Evolutionary conservation across 2,329 filamentous ascomycete genomes (phyloP).

Genomic region (Colletotrichum sp.): DNA sequence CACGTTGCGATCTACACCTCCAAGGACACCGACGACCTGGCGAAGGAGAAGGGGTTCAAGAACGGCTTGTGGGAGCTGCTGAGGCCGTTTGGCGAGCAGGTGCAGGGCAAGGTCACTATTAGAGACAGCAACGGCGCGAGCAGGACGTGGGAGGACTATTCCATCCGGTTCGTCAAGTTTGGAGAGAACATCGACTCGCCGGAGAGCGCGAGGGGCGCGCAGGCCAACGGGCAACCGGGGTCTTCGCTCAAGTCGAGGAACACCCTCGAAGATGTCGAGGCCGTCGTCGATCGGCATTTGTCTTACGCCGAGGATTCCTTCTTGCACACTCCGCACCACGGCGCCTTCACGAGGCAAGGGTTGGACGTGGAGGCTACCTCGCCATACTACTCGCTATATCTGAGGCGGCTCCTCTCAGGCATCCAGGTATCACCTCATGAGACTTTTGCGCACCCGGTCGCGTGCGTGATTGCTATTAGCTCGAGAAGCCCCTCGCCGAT

Average conservation of each 20-base stretch:
- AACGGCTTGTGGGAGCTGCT: conserved; percentile 85
- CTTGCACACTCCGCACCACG: conserved; percentile 40
- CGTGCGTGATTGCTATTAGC: conserved; percentile 93
- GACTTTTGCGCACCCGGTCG: conserved; percentile 93
- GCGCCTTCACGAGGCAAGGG: conserved; percentile 43
- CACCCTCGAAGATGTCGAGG: conserved; percentile 72
- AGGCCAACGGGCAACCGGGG: conserved; percentile 32
- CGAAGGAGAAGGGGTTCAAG: conserved; percentile 83
- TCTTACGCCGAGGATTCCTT: conserved; percentile 72
- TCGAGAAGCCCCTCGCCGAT: conserved; percentile 85
- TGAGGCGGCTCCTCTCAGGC: conserved; percentile 82
- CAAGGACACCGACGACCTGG: conserved; percentile 80
- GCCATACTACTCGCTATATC: conserved; percentile 84
- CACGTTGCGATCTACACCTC: conserved; percentile 90
- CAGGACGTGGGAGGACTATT: conserved; percentile 86
- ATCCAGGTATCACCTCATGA: conserved; percentile 83
- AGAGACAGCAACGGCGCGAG: conserved; percentile 89
- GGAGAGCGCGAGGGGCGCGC: conserved; percentile 39
- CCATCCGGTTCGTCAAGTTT: conserved; percentile 82
- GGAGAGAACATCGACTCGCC: conserved; percentile 62
- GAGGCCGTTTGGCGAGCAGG: conserved; percentile 86
- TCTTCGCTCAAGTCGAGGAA: conserved; percentile 21
- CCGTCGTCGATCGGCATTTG: conserved; percentile 80
- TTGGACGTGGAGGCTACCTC: conserved; percentile 63
- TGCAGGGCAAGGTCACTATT: conserved; percentile 87